Evolutionary conservation across 2,329 filamentous ascomycete species (phyloP), one percentile per base, ranked within the genome.

Genomic region (Venturiaceae sp.): DNA sequence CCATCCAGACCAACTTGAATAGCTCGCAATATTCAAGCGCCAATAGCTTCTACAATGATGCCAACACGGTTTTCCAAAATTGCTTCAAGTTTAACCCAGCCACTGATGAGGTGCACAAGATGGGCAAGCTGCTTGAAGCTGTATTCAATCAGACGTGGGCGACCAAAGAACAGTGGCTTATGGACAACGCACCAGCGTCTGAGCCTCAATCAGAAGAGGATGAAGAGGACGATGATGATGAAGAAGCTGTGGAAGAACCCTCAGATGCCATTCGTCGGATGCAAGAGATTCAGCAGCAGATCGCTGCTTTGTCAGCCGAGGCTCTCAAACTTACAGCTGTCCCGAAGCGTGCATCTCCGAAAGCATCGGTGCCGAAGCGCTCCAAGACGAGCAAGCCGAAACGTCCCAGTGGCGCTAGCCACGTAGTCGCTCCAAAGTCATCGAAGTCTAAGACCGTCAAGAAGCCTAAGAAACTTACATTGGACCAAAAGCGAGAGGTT

Each of bases 1-100:
- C 90, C n/a, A 87, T 96, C 67, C 79, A 82, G 36, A 79, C 80
- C 44, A 95, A 95, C 72, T 79, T 96, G 41, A 83, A 86, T 64
- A 78, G 79, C 13, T 90, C 91, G 28, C 83, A 90, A 58, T 97
- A 97, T 67, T 81, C 84, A 63, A 90, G 81, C 59, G 80, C 89
- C 1, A 91, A 90, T 70, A 92, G 96, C 50, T 90, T 97, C 65
- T 88, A 95, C 67, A 81, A 81, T 60, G 92, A 95, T 66, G 83
- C 96, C 58, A 82, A 84, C 53, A 81, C 91, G 59, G 92, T 97
- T 64, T 86, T 96, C 67, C 80, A 83, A 64, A 99, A 99, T 71
- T 96, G 92, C 71, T 90, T 85, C 76, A 86, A 87, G 62, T 99
- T 97, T 80, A 99, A 99, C 65, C 83, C 85, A n/a, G 77, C 81